phyloP scores from a whole-genome alignment of 208 protist species.

The Trypanosoma scelopori region DNA sequence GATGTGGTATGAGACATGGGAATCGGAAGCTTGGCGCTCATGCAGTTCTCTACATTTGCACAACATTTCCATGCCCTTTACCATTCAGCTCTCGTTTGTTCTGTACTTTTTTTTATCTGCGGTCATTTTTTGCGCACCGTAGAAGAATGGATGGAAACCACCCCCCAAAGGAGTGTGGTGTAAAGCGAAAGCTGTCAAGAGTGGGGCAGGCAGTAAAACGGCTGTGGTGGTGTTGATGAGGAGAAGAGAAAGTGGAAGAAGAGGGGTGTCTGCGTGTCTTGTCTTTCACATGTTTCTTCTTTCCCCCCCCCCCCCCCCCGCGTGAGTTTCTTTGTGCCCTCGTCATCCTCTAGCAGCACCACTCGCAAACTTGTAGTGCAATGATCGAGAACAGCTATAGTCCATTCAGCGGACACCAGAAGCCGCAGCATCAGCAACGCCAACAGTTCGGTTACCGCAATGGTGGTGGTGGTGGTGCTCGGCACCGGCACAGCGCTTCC shows the following conservation, averaged over 20 bases:
- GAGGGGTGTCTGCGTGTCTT: too few relatives aligned
- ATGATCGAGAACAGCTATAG: slow-evolving; percentile 70
- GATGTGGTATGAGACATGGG: too few relatives aligned
- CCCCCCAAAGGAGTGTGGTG: too few relatives aligned
- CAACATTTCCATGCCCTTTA: not conserved
- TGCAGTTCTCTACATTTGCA: too few relatives aligned
- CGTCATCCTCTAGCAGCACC: too few relatives aligned
- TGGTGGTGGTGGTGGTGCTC: slow-evolving; percentile 19
- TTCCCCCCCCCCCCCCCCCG: not conserved
- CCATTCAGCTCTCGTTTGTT: not conserved
- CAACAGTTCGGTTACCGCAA: slow-evolving; percentile 10
- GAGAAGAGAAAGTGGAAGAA: too few relatives aligned
- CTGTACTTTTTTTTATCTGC: not conserved
- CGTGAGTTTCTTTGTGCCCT: slow-evolving; percentile 5
- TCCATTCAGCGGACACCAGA: slow-evolving; percentile 68
- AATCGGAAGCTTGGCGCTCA: too few relatives aligned
- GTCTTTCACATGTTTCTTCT: not conserved
- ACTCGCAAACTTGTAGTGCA: not conserved
- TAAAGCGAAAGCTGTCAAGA: too few relatives aligned
- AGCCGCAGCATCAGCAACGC: not conserved
- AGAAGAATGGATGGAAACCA: too few relatives aligned
- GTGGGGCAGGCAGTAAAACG: too few relatives aligned
- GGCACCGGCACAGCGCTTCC: not conserved
- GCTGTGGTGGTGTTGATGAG: too few relatives aligned
- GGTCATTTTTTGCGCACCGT: too few relatives aligned